Base-by-base conservation (phyloP, 2,329 filamentous ascomycete genomes). In the Hypoxylon sp. region DNA sequence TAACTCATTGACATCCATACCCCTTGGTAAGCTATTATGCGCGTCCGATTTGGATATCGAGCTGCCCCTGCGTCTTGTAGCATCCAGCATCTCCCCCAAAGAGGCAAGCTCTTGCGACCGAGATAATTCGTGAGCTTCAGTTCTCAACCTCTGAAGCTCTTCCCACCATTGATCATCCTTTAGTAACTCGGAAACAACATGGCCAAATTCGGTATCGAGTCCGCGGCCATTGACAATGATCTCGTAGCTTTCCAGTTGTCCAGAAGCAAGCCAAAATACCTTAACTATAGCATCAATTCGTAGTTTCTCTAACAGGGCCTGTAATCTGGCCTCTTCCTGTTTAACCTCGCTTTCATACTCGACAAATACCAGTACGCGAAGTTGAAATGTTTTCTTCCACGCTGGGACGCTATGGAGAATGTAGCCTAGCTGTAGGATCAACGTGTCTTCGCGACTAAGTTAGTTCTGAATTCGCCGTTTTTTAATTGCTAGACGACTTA, bases 361-460 rank as follows among this genome's bases (percentile, higher is more conserved):
- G 13, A 96, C 91, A 68, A 96, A 96, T 0, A 95, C 90, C 44
- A 88, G 83, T 3, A 96, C 88, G 27, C 91, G 85, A 5, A 95
- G 72, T 29, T 76, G 79, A 67, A 89, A 94, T 0, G 79, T 80
- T 42, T 82, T 83, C 63, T 88, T 89, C 90, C 90, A 96, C 0
- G 87, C 84, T 2, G 87, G 87, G 0, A 94, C 90, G 1, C 89
- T 94, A 57, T 88, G 83, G 1, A 96, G 71, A 50, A 96, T 95
- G 62, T 90, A 93, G 0, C 91, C 91, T 7, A 95, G 78, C 62
- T 95, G 90, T 3, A 95, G 76, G 51, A 95, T 94, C n/a, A 95
- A 76, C 0, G 90, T 86, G 63, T 87, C 81, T 84, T 13, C 16
- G 7, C 12, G 26, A 51, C 64, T 50, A 68, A 55, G 23, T 48